Evolutionary conservation across 163 green algal genomes (phyloP).

Genomic region (Chlamydomonas reinhardtii): DNA sequence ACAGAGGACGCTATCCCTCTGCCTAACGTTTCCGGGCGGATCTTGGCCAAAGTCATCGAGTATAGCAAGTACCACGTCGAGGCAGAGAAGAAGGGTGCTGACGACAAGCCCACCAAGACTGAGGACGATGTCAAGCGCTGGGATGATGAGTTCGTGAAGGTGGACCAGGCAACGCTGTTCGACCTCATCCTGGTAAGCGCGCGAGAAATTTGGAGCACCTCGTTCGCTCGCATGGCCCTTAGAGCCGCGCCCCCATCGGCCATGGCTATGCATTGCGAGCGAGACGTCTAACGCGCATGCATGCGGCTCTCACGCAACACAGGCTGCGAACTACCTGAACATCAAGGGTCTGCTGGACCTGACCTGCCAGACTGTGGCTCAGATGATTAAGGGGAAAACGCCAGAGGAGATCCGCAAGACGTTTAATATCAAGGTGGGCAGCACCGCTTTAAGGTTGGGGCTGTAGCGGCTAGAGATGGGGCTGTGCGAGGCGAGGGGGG

Average conservation of each 20-base stretch:
- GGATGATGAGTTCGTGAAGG: constrained; percentile 97
- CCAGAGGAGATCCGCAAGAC: constrained; percentile 98
- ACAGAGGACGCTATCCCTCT: constrained; percentile 80
- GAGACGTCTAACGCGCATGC: no score
- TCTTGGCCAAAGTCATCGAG: constrained; percentile 96
- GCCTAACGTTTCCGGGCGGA: constrained; percentile 90
- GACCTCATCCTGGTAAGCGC: constrained; percentile 95
- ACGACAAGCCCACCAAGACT: constrained; percentile 78
- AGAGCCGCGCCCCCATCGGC: not conserved
- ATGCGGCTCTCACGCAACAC: not conserved
- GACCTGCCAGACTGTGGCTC: constrained; percentile 97
- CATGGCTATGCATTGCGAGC: no score
- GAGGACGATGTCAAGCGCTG: constrained; percentile 94
- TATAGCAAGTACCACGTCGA: constrained; percentile 97
- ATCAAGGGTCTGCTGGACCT: constrained; percentile 99
- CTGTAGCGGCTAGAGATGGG: no score
- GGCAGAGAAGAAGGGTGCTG: constrained; percentile 73
- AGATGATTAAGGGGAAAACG: constrained; percentile 99
- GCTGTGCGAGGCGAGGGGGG: no score
- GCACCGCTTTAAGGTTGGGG: no score
- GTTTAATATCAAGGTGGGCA: constrained; percentile 95
- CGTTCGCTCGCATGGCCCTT: not conserved
- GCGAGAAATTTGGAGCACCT: not conserved
- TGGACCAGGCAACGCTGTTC: constrained; percentile 97
- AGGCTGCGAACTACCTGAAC: constrained; percentile 99